Evolutionary conservation across 176 grass and related monocot species (phyloP).

Genomic region (Tillandsia fasciculata): DNA sequence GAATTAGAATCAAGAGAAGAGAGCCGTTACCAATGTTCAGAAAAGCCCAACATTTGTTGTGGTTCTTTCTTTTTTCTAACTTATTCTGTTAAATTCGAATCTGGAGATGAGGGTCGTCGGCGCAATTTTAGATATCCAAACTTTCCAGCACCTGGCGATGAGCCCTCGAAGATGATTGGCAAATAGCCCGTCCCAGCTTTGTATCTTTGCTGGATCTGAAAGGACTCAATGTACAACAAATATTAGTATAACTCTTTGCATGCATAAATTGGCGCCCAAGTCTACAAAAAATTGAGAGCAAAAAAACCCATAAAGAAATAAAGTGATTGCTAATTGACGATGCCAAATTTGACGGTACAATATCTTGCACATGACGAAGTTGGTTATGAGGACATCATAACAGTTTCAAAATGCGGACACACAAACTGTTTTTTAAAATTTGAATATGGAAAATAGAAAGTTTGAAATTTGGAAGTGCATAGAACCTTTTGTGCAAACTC

Average conservation of each 20-base stretch:
- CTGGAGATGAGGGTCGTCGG: neutral
- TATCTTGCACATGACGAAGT: too few relatives aligned
- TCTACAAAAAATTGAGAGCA: neutral
- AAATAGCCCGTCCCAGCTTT: constrained; percentile 79
- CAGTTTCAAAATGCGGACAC: too few relatives aligned
- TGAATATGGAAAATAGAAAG: too few relatives aligned
- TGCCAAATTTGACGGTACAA: too few relatives aligned
- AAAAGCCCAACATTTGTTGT: neutral
- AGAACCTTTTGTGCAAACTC: too few relatives aligned
- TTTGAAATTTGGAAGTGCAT: too few relatives aligned
- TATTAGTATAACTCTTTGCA: neutral
- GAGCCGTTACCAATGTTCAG: neutral
- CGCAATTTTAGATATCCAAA: constrained; percentile 85
- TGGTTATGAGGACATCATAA: too few relatives aligned
- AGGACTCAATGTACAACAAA: constrained; percentile 1
- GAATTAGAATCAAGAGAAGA: neutral
- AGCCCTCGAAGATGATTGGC: constrained; percentile 74
- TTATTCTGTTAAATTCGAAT: constrained; percentile 3
- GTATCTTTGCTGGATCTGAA: constrained; percentile 90
- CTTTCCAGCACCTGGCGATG: constrained; percentile 71
- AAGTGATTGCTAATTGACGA: too few relatives aligned
- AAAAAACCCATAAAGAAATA: neutral
- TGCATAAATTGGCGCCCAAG: neutral
- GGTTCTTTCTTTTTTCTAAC: neutral
- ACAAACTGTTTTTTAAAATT: too few relatives aligned